Percentiles rank a stretch among this genome's conserved stretches.
phyloP scores from a whole-genome alignment of 345 rosid genomes.

The Alliaria petiolata region DNA sequence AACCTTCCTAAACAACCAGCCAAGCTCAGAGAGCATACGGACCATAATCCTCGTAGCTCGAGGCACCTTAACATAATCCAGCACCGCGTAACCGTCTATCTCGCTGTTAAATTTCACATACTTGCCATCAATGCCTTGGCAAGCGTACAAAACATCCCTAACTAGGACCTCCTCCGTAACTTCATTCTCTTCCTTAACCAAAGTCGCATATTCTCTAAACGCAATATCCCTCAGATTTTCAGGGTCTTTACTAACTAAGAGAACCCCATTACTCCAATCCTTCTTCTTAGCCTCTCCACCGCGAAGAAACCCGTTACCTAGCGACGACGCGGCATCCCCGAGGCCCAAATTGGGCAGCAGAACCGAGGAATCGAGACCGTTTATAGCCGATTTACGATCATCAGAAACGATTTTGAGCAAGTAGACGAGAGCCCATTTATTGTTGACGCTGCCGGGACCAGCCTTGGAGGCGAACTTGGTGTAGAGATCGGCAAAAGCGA shows the following conservation, averaged over 20 bases:
- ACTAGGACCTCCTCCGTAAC: constrained; percentile 85
- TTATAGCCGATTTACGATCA: constrained; percentile 43
- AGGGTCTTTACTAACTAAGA: constrained; percentile 68
- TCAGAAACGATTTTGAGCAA: constrained; percentile 78
- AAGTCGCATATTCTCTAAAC: constrained; percentile 62
- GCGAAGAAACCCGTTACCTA: constrained; percentile 33
- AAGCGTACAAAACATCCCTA: constrained; percentile 87
- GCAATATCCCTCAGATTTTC: constrained; percentile 75
- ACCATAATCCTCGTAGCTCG: constrained; percentile 67
- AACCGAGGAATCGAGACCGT: constrained; percentile 39
- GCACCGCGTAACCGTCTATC: constrained; percentile 67
- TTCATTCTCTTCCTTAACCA: constrained; percentile 84
- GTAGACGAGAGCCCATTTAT: constrained; percentile 90
- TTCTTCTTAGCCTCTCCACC: constrained; percentile 36
- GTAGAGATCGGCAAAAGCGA: constrained; percentile 76
- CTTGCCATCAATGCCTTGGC: constrained; percentile 95
- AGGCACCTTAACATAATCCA: constrained; percentile 60
- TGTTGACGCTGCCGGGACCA: constrained; percentile 83
- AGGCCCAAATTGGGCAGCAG: constrained; percentile 60
- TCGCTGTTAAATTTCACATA: constrained; percentile 58
- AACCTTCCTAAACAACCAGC: constrained; percentile 95
- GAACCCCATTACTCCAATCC: constrained; percentile 68
- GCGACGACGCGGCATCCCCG: constrained; percentile 24
- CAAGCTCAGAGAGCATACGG: constrained; percentile 85
- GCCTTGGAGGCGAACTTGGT: constrained; percentile 75